Base-by-base conservation (phyloP, 768 basidiomycete genomes). In the Mycena floridula region DNA sequence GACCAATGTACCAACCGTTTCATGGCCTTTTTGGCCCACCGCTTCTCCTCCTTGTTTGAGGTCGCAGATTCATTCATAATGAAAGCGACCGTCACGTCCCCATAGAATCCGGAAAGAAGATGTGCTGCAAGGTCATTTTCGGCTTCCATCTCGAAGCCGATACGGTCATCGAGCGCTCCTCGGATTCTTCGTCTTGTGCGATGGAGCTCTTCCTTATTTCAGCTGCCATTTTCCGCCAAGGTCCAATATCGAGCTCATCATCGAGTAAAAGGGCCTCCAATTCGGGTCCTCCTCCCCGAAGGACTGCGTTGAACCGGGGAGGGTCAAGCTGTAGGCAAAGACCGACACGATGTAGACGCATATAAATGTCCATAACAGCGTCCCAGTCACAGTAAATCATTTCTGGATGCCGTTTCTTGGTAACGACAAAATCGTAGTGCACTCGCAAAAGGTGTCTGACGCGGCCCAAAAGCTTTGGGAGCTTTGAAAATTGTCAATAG, bases 361-460 rank as follows among this genome's bases (percentile, higher is more conserved):
- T 38, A 0, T 56, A 55, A 7, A 61, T 51, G 24, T 57, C 54
- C 20, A 43, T 46, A 24, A 58, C 42, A n/a, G 53, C 42, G 20
- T 55, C 18, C 43, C 52, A 47, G 45, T 62, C 59, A 40, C 58
- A 62, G 42, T 50, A 61, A 20, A 53, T 49, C 40, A 60, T 47
- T 6, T 61, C 58, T 3, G 36, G 39, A n/a, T 54, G 50, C 18
- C 37, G 44, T 8, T 47, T 42, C 26, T 40, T 30, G 0, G 48
- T 47, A 8, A 59, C 43, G 11, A 37, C 35, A 6, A 47, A 50
- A 41, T 61, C 50, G 40, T 57, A 62, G 37, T 50, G 60, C 2
- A 58, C 50, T 12, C 61, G 56, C 2, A 63, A 42, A 13, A 61
- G 53, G 25, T 56, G 47, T 7, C 56, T 49, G 28, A 61, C 37